phyloP scores from a whole-genome alignment of 2,329 filamentous ascomycete species.

The Fusarium sp. region DNA sequence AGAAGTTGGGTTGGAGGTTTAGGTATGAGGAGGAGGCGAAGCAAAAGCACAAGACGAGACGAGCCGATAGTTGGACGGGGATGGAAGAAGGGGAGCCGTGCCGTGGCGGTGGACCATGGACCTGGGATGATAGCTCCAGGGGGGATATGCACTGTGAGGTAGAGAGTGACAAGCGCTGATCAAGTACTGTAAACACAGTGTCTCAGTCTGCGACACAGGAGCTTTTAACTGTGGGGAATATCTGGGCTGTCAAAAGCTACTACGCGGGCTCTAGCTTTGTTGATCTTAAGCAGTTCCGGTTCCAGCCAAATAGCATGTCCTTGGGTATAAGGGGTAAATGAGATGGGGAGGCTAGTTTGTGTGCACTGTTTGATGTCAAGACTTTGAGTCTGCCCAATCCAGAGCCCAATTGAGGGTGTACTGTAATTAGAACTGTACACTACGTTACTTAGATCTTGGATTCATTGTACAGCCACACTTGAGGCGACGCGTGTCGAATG shows the following conservation, averaged over 20 bases:
- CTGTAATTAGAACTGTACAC: conserved; percentile 14
- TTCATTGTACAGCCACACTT: conserved; percentile 34
- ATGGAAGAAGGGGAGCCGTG: conserved; percentile 44
- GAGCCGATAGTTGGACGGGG: conserved; percentile 32
- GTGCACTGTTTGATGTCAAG: background rate
- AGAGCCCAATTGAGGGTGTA: conserved; percentile 18
- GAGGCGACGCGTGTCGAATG: conserved; percentile 27
- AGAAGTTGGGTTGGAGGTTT: conserved; percentile 14
- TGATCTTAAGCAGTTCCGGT: conserved; percentile 31
- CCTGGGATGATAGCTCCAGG: conserved; percentile 12
- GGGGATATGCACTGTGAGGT: conserved; percentile 37
- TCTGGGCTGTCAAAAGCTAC: conserved; percentile 29
- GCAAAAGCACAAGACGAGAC: conserved; percentile 30
- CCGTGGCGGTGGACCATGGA: conserved; percentile 27
- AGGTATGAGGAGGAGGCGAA: conserved; percentile 38
- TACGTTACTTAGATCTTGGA: background rate
- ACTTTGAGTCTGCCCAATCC: conserved; percentile 28
- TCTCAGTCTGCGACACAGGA: conserved; percentile 4
- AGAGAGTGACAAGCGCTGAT: background rate
- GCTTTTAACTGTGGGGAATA: conserved; percentile 35
- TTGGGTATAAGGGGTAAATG: conserved; percentile 41
- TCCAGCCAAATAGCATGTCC: conserved; percentile 12
- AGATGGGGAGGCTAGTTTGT: conserved; percentile 32
- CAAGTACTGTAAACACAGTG: conserved; percentile 35
- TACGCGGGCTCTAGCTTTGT: conserved; percentile 36